Evolutionary conservation across 2,329 filamentous ascomycete genomes (phyloP).

Genomic region (Bipolaris zeicola): DNA sequence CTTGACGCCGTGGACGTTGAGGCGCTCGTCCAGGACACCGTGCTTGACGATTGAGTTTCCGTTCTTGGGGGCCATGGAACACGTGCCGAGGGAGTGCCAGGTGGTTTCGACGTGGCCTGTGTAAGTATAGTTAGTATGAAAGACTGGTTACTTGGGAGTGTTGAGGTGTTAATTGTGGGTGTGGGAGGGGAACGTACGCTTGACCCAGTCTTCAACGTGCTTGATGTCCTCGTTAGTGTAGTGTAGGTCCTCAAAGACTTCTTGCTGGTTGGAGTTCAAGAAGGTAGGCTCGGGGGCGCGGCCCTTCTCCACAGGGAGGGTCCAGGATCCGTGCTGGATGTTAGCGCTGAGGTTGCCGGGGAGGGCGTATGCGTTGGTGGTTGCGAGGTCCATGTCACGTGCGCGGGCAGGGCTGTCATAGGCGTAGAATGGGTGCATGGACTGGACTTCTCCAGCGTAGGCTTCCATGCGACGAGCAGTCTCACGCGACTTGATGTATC

Average conservation of each 20-base stretch:
- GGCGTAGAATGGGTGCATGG: constrained; percentile 72
- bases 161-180: not conserved
- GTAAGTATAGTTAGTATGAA: not conserved
- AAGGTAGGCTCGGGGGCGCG: constrained; percentile 55
- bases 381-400: constrained; percentile 74
- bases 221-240: constrained; percentile 69
- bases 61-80: constrained; percentile 76
- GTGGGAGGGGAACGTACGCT: constrained; percentile 37
- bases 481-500: constrained; percentile 81
- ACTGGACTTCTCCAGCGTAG: constrained; percentile 72
- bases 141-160: not conserved
- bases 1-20: constrained; percentile 79
- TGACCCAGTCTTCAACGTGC: constrained; percentile 68
- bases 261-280: constrained; percentile 69
- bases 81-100: constrained; percentile 72
- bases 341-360: constrained; percentile 72
- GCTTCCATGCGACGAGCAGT: constrained; percentile 78
- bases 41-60: constrained; percentile 83
- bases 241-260: constrained; percentile 66
- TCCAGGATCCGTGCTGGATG: constrained; percentile 77
- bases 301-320: constrained; percentile 62
- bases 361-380: constrained; percentile 76
- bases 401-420: constrained; percentile 72
- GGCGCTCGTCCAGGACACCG: constrained; percentile 75
- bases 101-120: constrained; percentile 72